Percentiles rank a stretch among this genome's conserved stretches.
phyloP scores from a whole-genome alignment of 176 grass and related monocot species.

The Hyparrhenia diplandra region DNA sequence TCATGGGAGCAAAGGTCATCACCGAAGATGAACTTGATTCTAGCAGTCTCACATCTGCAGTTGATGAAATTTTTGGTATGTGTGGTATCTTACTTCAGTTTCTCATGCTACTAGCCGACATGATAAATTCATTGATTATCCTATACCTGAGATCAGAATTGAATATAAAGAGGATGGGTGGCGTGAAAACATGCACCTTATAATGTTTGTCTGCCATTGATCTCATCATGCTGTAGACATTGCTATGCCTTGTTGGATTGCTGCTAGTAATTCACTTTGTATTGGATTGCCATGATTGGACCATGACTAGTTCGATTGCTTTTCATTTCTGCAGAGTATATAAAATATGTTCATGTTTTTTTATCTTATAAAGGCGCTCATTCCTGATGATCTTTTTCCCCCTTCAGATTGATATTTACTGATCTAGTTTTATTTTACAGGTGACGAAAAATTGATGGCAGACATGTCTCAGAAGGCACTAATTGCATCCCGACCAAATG shows the following conservation, averaged over 20 bases:
- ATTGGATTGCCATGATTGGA: too few relatives aligned
- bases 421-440: constrained; percentile 35
- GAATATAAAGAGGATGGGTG: not conserved
- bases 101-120: not conserved
- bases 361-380: not conserved
- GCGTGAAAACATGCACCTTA: too few relatives aligned
- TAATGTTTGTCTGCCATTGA: too few relatives aligned
- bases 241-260: too few relatives aligned
- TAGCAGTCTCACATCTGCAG: constrained; percentile 59
- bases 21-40: constrained; percentile 92
- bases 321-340: not conserved
- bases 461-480: constrained; percentile 81
- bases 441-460: constrained; percentile 71
- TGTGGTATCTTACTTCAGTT: constrained; percentile 25
- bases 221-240: too few relatives aligned
- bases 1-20: constrained; percentile 83
- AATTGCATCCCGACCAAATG: constrained; percentile 53
- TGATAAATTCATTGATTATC: too few relatives aligned
- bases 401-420: not conserved
- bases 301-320: too few relatives aligned
- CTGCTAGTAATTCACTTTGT: too few relatives aligned
- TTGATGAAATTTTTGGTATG: constrained; percentile 85
- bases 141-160: constrained; percentile 6
- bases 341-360: not conserved
- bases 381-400: not conserved